Conservation (phyloP, 345 rosid species). For the Brassica carinata region DNA sequence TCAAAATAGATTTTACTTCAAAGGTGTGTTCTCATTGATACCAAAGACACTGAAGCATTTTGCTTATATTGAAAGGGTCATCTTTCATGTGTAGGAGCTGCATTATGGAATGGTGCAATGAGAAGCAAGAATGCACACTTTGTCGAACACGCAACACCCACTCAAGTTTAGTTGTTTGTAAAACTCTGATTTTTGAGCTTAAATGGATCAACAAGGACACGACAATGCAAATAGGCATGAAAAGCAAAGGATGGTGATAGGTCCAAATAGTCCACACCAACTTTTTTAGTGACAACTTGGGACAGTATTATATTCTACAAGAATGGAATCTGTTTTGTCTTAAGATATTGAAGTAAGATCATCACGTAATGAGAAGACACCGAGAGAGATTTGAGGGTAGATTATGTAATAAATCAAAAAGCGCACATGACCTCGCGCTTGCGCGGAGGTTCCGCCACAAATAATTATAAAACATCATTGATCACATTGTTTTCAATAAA, state of each 20-base stretch:
- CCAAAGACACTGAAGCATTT: not conserved
- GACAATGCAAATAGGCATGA: too few species aligned
- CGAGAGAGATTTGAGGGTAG: too few species aligned
- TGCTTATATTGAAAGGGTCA: not conserved
- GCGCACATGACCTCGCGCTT: too few species aligned
- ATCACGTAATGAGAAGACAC: not conserved
- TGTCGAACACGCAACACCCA: constrained; percentile 86
- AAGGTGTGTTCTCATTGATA: not conserved
- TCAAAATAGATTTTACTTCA: not conserved
- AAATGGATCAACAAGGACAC: not conserved
- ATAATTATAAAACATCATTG: too few species aligned
- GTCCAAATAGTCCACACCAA: not conserved
- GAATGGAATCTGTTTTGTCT: not conserved
- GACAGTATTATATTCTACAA: not conserved
- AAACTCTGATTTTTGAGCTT: constrained; percentile 70
- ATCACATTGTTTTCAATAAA: too few species aligned
- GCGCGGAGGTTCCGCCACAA: too few species aligned
- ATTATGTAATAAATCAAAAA: too few species aligned
- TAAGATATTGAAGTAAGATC: not conserved
- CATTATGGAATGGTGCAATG: constrained; percentile 97
- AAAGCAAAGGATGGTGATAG: not conserved
- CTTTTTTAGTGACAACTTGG: not conserved
- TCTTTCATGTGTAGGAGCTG: constrained; percentile 62
- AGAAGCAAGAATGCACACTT: constrained; percentile 91
- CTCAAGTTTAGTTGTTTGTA: constrained; percentile 78